These are phyloP conservation scores for Zymoseptoria passerinii DNA, from an alignment of 2,329 filamentous ascomycete species.

Conservation along the genomic window DNA sequence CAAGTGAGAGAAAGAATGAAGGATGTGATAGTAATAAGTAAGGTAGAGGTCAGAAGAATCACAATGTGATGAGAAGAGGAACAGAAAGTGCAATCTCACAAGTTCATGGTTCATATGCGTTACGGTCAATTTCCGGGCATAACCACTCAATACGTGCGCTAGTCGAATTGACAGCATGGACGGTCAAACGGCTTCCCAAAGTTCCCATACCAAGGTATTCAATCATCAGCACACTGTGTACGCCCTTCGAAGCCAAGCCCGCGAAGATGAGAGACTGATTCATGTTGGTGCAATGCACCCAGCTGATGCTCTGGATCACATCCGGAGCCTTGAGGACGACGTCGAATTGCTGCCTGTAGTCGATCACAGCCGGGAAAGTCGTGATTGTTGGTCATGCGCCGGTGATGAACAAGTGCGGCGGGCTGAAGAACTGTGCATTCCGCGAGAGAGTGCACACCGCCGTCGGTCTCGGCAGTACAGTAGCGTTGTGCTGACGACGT, in stretches of 20 bases:
- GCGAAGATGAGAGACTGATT: constrained; percentile 1
- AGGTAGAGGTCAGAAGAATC: background rate
- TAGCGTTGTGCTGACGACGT: constrained; percentile 6
- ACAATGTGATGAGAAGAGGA: too few relatives aligned
- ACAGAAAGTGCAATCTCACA: too few relatives aligned
- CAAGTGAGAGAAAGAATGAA: background rate
- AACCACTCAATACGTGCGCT: too few relatives aligned
- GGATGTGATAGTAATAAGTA: background rate
- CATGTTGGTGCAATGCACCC: constrained; percentile 4
- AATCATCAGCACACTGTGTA: too few relatives aligned
- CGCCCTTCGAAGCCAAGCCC: too few relatives aligned
- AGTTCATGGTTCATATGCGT: too few relatives aligned
- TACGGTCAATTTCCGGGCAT: too few relatives aligned
- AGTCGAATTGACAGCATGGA: too few relatives aligned
- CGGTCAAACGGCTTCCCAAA: too few relatives aligned
- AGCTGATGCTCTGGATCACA: constrained; percentile 1
- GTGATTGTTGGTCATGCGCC: background rate
- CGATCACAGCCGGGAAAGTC: background rate
- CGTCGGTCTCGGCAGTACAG: constrained; percentile 2
- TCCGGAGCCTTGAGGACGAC: background rate
- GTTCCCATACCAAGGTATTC: too few relatives aligned
- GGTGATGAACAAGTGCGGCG: constrained; percentile 2
- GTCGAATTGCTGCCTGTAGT: constrained; percentile 1
- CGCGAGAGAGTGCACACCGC: constrained; percentile 1
- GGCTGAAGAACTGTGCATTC: constrained; percentile 5